These are phyloP conservation scores for Scleroderma citrinum DNA, from an alignment of 768 basidiomycete genomes.

Conservation along the genomic window DNA sequence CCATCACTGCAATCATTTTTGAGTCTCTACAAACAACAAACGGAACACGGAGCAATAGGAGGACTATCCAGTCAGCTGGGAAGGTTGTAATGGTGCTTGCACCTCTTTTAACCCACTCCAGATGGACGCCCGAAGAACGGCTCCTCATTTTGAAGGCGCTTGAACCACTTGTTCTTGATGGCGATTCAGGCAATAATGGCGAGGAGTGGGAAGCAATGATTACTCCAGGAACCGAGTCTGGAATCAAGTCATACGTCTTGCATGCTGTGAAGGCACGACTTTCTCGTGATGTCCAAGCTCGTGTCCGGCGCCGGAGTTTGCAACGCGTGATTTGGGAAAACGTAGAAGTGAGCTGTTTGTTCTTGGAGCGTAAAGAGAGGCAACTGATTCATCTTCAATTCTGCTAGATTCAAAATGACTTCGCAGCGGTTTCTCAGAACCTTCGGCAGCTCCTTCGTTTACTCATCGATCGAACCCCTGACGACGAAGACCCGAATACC, in stretches of 20 bases:
- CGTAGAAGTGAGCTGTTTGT: constrained; percentile 48
- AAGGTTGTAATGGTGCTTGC: constrained; percentile 43
- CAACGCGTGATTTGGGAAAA: constrained; percentile 62
- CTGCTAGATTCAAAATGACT: constrained; percentile 49
- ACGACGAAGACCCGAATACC: constrained; percentile 22
- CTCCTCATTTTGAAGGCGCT: constrained; percentile 59
- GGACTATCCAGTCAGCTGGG: constrained; percentile 59
- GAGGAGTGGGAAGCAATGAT: constrained; percentile 45
- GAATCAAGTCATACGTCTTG: constrained; percentile 57
- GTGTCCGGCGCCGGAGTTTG: constrained; percentile 33
- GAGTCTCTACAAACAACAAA: constrained; percentile 62
- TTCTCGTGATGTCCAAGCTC: constrained; percentile 4
- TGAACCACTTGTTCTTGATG: constrained; percentile 52
- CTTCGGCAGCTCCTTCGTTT: constrained; percentile 40
- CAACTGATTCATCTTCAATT: neutral
- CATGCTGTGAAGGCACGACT: constrained; percentile 24
- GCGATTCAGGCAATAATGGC: constrained; percentile 21
- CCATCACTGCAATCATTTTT: constrained; percentile 60
- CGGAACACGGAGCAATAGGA: constrained; percentile 53
- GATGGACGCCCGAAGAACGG: constrained; percentile 60
- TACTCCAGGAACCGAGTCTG: constrained; percentile 41
- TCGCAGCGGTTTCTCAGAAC: constrained; percentile 22
- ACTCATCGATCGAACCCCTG: constrained; percentile 19
- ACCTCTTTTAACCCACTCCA: constrained; percentile 32
- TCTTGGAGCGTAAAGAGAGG: neutral